These are phyloP conservation scores for Aspergillus proliferans DNA, from an alignment of 2,329 filamentous ascomycete genomes.

Conservation along the genomic window DNA sequence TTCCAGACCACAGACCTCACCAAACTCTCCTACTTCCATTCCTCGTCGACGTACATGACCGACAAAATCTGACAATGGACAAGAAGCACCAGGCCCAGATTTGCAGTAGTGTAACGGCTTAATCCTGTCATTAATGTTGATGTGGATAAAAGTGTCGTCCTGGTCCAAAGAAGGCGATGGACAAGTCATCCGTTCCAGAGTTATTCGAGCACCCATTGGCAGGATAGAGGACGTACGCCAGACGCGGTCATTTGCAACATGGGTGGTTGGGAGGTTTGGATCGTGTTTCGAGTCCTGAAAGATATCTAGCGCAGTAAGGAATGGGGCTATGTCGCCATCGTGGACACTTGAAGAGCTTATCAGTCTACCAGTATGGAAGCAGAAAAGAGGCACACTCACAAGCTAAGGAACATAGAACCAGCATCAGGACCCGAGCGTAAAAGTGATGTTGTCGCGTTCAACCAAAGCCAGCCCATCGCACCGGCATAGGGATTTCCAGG, in stretches of 20 bases:
- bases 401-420: constrained; percentile 52
- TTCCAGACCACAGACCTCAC: constrained; percentile 42
- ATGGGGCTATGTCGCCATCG: constrained; percentile 53
- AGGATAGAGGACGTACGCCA: constrained; percentile 53
- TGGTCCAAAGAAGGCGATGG: constrained; percentile 9
- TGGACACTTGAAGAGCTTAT: constrained; percentile 38
- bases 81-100: constrained; percentile 44
- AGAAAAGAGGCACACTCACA: constrained; percentile 34
- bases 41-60: constrained; percentile 36
- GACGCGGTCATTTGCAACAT: constrained; percentile 38
- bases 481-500: constrained; percentile 50
- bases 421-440: constrained; percentile 39
- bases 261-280: constrained; percentile 41
- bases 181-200: constrained; percentile 50
- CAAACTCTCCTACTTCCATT: constrained; percentile 43
- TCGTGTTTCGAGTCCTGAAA: constrained; percentile 35
- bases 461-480: constrained; percentile 53
- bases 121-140: constrained; percentile 55
- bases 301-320: constrained; percentile 49
- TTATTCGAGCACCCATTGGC: constrained; percentile 53
- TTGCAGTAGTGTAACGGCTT: constrained; percentile 44
- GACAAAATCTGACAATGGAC: constrained; percentile 41
- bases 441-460: constrained; percentile 51
- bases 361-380: background rate
- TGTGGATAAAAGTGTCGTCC: constrained; percentile 39